Evolutionary conservation across 2,329 filamentous ascomycete species (phyloP).

Genomic region (Paecilomyces variotii): DNA sequence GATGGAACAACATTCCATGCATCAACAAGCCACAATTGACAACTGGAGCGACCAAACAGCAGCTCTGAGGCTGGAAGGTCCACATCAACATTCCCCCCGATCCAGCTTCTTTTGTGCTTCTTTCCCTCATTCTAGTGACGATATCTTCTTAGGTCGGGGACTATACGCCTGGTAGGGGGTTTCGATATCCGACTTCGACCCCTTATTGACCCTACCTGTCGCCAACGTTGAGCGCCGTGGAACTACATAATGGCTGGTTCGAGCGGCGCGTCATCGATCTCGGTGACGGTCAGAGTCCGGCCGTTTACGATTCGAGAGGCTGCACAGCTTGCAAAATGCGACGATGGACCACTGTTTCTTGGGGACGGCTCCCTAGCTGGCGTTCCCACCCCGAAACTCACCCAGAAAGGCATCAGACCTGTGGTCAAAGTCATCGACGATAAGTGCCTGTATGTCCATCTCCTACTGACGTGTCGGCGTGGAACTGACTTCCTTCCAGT

Average conservation of each 20-base stretch:
- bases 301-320: constrained; percentile 82
- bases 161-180: not conserved
- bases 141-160: not conserved
- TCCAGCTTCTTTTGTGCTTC: constrained; percentile 5
- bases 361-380: constrained; percentile 93
- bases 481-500: constrained; percentile 41
- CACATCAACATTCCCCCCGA: constrained; percentile 22
- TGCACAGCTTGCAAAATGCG: constrained; percentile 67
- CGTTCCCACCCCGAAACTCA: constrained; percentile 73
- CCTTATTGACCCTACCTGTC: constrained; percentile 2
- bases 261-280: constrained; percentile 43
- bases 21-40: constrained; percentile 14
- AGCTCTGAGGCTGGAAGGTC: constrained; percentile 15
- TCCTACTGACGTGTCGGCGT: not conserved
- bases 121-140: constrained; percentile 3
- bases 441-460: constrained; percentile 70
- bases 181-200: not conserved
- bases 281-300: constrained; percentile 51
- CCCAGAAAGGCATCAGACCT: constrained; percentile 75
- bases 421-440: constrained; percentile 97
- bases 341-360: constrained; percentile 87
- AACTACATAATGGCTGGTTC: constrained; percentile 30
- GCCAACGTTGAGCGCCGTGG: not conserved
- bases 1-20: constrained; percentile 16
- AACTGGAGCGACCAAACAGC: constrained; percentile 17